Base-by-base conservation (phyloP, 352 stramenopile genomes). In the Pythium folliculosum region DNA sequence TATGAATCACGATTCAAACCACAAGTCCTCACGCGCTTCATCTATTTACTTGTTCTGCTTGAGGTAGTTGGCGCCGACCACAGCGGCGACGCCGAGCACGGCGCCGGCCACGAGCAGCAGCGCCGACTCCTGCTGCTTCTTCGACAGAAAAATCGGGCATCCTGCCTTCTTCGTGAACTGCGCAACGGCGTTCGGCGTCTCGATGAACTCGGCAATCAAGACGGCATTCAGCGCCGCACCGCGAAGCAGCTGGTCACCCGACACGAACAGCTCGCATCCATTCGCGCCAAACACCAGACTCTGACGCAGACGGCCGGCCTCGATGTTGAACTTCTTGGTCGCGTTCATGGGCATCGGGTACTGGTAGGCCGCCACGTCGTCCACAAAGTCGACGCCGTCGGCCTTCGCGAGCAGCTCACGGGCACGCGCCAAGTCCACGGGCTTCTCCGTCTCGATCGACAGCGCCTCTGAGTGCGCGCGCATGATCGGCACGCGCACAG, bases 331-430 rank as follows among this genome's bases (percentile, higher is more conserved):
- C 75, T 98, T 94, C 73, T 97, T 97, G 25, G 96, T 99, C 5
- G 97, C 96, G 56, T 95, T 98, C 48, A 99, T 86, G 17, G 97
- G 97, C 97, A 99, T 99, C 25, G 97, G 97, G 82, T 99, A 99
- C 74, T 88, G 57, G 59, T 92, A 82, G 51, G 84, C 70, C 22
- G 72, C 75, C 0, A 84, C 81, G 60, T 96, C 79, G 63, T 99
- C 97, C 0, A 98, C 91, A 47, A 99, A 80, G 71, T 98, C 92
- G 58, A 99, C 95, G 64, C 97, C 97, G 27, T 97, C 89, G 16
- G 95, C 90, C 63, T 83, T 60, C 14, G 83, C 79, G 32, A 99
- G 72, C 40, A 97, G 70, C 49, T 92, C 83, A 23, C 90, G 90
- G 7, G 94, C 95, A 8, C 77, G 81, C 30, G 84, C 86, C 21